Conservation (phyloP, 2,329 filamentous ascomycete genomes). For the Endothia cerciana region DNA sequence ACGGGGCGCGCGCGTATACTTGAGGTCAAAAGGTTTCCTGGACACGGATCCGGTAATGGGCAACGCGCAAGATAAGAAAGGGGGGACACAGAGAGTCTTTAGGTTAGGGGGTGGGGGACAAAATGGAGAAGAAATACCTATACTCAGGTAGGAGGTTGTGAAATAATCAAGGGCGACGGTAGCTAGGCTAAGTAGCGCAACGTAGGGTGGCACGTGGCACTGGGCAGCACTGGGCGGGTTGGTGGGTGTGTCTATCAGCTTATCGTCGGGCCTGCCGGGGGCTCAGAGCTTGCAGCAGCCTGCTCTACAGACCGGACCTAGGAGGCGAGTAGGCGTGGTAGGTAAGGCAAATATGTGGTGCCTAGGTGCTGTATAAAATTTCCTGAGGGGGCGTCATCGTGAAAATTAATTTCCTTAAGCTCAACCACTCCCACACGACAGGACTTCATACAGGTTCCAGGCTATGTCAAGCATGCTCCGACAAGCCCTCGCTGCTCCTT, state of each 20-base stretch:
- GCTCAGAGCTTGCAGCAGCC: slow-evolving; percentile 7
- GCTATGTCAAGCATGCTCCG: slow-evolving; percentile 46
- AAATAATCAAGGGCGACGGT: neutral
- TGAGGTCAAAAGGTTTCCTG: neutral
- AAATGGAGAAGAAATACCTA: neutral
- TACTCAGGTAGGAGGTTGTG: neutral
- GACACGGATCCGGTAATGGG: neutral
- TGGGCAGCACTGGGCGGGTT: neutral
- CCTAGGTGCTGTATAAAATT: slow-evolving; percentile 19
- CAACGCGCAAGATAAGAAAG: neutral
- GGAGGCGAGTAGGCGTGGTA: neutral
- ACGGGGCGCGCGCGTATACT: neutral
- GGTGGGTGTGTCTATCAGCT: slow-evolving; percentile 23
- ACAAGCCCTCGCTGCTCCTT: slow-evolving; percentile 48
- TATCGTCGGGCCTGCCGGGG: slow-evolving; percentile 13
- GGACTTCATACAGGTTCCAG: slow-evolving; percentile 5
- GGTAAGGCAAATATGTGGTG: neutral
- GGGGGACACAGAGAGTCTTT: neutral
- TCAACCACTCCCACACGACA: slow-evolving; percentile 19
- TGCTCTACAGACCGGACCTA: neutral
- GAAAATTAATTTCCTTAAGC: slow-evolving; percentile 27
- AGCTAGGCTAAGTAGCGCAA: neutral
- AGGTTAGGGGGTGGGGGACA: neutral
- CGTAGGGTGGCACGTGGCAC: neutral
- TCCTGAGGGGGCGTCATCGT: slow-evolving; percentile 26